These are phyloP conservation scores for Crotalaria pallida DNA, from an alignment of 306 rosid genomes.

Conservation along the genomic window DNA sequence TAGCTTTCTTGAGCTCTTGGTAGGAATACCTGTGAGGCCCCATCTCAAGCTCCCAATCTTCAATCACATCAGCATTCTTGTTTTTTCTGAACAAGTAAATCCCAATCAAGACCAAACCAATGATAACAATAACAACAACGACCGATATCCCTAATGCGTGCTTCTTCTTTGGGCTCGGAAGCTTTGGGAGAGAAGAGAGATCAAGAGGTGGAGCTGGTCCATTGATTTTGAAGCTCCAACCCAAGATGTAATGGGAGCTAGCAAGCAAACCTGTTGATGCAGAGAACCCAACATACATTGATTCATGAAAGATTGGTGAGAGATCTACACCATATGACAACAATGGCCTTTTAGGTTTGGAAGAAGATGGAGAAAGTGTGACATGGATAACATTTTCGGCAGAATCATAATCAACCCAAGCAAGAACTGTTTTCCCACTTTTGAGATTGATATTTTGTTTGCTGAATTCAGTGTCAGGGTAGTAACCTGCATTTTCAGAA, in stretches of 20 bases:
- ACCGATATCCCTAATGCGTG: conserved; percentile 40
- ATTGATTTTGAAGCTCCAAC: conserved; percentile 77
- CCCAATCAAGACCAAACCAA: conserved; percentile 23
- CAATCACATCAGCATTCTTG: conserved; percentile 56
- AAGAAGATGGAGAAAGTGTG: conserved; percentile 42
- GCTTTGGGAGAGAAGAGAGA: conserved; percentile 49
- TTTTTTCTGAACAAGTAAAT: conserved; percentile 36
- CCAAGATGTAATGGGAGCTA: conserved; percentile 69
- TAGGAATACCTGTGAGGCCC: conserved; percentile 83
- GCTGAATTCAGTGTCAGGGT: conserved; percentile 25
- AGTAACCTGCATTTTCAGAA: conserved; percentile 47
- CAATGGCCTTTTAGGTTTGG: conserved; percentile 48
- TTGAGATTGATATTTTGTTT: conserved; percentile 43
- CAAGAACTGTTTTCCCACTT: conserved; percentile 44
- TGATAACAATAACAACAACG: conserved; percentile 9
- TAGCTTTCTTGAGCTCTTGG: conserved; percentile 67
- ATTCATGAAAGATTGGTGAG: conserved; percentile 47
- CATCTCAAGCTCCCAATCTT: conserved; percentile 67
- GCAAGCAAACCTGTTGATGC: conserved; percentile 83
- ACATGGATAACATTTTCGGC: conserved; percentile 30
- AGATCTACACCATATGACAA: conserved; percentile 51
- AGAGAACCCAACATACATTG: conserved; percentile 81
- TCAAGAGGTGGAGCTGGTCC: conserved; percentile 47
- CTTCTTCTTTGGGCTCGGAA: conserved; percentile 50
- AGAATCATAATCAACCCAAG: conserved; percentile 72